phyloP scores from a whole-genome alignment of 768 basidiomycete species.

The Leccinum olivaceopallidum region DNA sequence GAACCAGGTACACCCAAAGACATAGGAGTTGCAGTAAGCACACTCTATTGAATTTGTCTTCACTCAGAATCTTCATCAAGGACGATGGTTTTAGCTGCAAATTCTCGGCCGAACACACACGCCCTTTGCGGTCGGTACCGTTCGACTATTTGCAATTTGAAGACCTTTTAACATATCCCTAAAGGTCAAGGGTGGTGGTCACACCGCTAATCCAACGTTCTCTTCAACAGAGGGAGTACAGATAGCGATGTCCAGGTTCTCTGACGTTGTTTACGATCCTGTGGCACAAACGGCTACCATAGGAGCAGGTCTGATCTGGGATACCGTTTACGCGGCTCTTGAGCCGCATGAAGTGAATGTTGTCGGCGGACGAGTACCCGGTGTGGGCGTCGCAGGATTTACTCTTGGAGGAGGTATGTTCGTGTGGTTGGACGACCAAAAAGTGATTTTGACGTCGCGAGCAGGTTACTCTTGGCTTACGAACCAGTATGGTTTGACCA shows the following conservation, averaged over 20 bases:
- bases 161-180: background rate
- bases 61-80: background rate
- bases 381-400: constrained; percentile 60
- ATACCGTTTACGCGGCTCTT: constrained; percentile 57
- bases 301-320: constrained; percentile 55
- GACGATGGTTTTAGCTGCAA: constrained; percentile 5
- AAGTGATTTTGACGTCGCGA: background rate
- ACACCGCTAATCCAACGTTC: constrained; percentile 52
- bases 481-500: constrained; percentile 59
- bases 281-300: constrained; percentile 40
- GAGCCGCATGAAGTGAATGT: constrained; percentile 52
- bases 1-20: constrained; percentile 58
- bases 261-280: constrained; percentile 40
- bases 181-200: constrained; percentile 64
- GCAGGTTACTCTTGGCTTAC: constrained; percentile 45
- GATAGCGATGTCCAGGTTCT: constrained; percentile 54
- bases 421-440: background rate
- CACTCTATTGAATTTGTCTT: too few species aligned
- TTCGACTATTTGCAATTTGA: background rate
- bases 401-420: constrained; percentile 53
- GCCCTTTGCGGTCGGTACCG: constrained; percentile 24
- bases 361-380: constrained; percentile 54
- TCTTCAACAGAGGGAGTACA: constrained; percentile 60
- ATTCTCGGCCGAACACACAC: constrained; percentile 44
- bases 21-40: constrained; percentile 45